Evolutionary conservation across 1,284 basidiomycete genomes (phyloP).

Genomic region (Trichosporon ovoides): DNA sequence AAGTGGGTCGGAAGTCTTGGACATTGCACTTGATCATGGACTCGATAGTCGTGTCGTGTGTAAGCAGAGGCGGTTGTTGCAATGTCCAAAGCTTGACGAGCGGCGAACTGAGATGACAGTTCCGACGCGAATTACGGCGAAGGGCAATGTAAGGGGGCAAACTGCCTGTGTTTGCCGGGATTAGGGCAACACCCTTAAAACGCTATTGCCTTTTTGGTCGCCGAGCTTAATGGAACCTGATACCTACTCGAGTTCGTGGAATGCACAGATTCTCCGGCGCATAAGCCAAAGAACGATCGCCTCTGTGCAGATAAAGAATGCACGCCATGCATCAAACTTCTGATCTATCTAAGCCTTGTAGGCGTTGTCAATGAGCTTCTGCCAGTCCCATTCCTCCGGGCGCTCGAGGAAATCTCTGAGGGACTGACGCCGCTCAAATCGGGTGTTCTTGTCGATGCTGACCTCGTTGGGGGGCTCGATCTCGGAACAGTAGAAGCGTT

Average conservation of each 20-base stretch:
- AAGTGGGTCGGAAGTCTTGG: not conserved
- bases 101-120: not conserved
- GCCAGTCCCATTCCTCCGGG: slow-evolving; percentile 48
- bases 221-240: no score
- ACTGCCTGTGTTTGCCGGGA: no score
- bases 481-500: slow-evolving; percentile 64
- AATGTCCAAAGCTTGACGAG: not conserved
- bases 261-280: no score
- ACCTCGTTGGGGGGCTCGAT: slow-evolving; percentile 26
- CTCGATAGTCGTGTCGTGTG: not conserved
- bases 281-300: not conserved
- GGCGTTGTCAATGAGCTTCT: slow-evolving; percentile 41
- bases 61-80: not conserved
- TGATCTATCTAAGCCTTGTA: slow-evolving; percentile 26
- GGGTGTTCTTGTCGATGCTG: slow-evolving; percentile 28
- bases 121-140: no score
- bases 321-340: slow-evolving; percentile 22
- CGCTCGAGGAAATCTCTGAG: slow-evolving; percentile 43
- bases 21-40: not conserved
- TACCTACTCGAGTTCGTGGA: no score
- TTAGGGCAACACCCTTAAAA: no score
- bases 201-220: no score
- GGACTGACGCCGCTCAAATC: slow-evolving; percentile 33
- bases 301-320: not conserved
- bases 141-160: no score